Percentiles rank a stretch among this genome's conserved stretches.
These are phyloP conservation scores for Boletus austroedulis DNA, from an alignment of 1,284 basidiomycete genomes.

Conservation along the genomic window DNA sequence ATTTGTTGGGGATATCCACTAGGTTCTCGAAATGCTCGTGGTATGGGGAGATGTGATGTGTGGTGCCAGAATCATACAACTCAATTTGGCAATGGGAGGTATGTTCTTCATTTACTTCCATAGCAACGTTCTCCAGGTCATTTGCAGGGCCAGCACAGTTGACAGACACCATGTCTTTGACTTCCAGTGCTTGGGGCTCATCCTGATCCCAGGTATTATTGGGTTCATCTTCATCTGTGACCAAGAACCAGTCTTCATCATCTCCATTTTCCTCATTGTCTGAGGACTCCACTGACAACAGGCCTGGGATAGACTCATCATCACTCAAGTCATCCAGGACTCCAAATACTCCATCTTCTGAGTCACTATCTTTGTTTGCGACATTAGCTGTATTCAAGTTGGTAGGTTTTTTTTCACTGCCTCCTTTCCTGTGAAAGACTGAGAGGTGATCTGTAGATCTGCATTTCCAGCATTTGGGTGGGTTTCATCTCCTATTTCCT, in stretches of 20 bases:
- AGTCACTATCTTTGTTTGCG: too few species aligned
- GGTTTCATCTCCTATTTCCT: too few species aligned
- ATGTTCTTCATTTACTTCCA: neutral
- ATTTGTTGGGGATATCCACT: slow-evolving; percentile 24
- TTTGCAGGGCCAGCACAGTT: neutral
- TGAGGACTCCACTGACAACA: too few species aligned
- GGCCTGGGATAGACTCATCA: too few species aligned
- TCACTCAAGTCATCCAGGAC: too few species aligned
- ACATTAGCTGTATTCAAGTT: too few species aligned
- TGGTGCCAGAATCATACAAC: slow-evolving; percentile 41
- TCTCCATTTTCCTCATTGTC: neutral
- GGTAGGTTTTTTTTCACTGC: too few species aligned
- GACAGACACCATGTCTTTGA: neutral
- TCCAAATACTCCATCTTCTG: too few species aligned
- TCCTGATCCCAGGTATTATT: neutral
- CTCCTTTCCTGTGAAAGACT: too few species aligned
- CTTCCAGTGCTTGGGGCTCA: neutral
- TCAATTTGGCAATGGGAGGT: slow-evolving; percentile 12
- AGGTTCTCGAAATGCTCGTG: slow-evolving; percentile 34
- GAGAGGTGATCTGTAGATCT: too few species aligned
- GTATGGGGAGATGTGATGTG: slow-evolving; percentile 42
- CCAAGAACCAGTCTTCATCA: neutral
- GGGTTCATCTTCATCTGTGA: neutral
- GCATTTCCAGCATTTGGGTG: too few species aligned
- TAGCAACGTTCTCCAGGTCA: neutral